Conservation (phyloP, 2,329 filamentous ascomycete genomes). For the Endocalyx cinctus region DNA sequence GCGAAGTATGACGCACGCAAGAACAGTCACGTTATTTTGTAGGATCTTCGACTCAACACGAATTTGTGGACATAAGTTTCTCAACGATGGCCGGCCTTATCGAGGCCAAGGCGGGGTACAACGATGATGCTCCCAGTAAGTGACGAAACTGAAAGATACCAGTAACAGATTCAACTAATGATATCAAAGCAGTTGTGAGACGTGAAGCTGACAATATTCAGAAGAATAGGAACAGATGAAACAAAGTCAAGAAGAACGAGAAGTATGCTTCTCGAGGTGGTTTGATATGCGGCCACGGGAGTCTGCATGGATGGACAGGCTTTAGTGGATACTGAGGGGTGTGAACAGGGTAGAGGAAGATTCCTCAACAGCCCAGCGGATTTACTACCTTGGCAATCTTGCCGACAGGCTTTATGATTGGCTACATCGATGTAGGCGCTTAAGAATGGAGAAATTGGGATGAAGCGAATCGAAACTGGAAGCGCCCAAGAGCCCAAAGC, state of each 20-base stretch:
- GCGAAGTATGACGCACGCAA: conserved; percentile 20
- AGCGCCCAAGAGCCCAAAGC: too few relatives aligned
- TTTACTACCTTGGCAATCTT: conserved; percentile 17
- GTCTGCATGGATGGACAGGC: conserved; percentile 7
- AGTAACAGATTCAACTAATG: too few relatives aligned
- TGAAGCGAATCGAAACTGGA: conserved; percentile 19
- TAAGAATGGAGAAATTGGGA: conserved; percentile 17
- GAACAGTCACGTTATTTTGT: conserved; percentile 16
- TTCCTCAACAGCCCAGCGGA: conserved; percentile 12
- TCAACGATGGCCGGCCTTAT: conserved; percentile 14
- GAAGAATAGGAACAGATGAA: conserved; percentile 15
- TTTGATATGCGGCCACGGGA: conserved; percentile 22
- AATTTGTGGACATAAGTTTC: too few relatives aligned
- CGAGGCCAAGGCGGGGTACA: conserved; percentile 23
- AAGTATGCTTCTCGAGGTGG: conserved; percentile 13
- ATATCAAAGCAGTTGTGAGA: too few relatives aligned
- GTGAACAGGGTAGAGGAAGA: conserved; percentile 7
- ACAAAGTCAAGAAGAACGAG: conserved; percentile 13
- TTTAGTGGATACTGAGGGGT: conserved; percentile 2
- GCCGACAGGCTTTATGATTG: conserved; percentile 18
- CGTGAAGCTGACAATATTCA: conserved; percentile 8
- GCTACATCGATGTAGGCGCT: conserved; percentile 18
- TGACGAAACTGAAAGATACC: too few relatives aligned
- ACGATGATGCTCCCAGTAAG: conserved; percentile 10
- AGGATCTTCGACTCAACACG: conserved; percentile 18